Conservation (phyloP, 306 rosid species). For the Potentilla sterilis region DNA sequence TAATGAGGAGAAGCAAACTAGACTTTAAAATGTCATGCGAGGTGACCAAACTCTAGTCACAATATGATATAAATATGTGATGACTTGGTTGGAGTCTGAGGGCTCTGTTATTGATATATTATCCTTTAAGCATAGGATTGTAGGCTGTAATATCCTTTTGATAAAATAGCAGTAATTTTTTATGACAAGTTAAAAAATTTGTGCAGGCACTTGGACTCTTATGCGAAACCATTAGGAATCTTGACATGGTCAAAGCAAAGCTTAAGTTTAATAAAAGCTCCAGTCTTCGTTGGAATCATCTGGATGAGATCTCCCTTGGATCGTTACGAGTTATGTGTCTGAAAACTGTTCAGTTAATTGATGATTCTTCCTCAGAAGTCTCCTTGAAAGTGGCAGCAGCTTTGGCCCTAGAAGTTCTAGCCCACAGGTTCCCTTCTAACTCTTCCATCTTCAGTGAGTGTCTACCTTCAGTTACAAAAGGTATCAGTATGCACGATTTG, state of each 20-base stretch:
- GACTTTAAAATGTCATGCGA: neutral
- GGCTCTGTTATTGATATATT: neutral
- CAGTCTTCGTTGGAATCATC: constrained; percentile 46
- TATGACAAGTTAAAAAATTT: constrained; percentile 11
- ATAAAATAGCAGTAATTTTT: neutral
- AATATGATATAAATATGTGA: neutral
- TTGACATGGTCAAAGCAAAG: constrained; percentile 31
- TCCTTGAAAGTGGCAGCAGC: constrained; percentile 79
- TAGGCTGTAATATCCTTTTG: neutral
- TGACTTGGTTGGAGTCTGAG: neutral
- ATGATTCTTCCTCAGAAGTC: constrained; percentile 42
- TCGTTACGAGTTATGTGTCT: constrained; percentile 52
- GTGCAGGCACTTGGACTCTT: constrained; percentile 82
- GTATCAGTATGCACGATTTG: constrained; percentile 39
- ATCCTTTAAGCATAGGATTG: neutral
- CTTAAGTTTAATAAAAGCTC: constrained; percentile 39
- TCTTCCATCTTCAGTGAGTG: constrained; percentile 53
- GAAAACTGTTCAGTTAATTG: constrained; percentile 56
- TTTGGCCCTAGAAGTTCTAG: constrained; percentile 80
- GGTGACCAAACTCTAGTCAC: neutral
- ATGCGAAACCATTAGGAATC: constrained; percentile 62
- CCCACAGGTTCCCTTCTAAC: constrained; percentile 51
- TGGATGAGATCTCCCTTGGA: constrained; percentile 50
- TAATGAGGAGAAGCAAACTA: neutral
- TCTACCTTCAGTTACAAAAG: constrained; percentile 56